A percentile compares a stretch with the other conserved stretches of the same genome.
Conservation (phyloP, 305 asterid species). For the Fraxinus albicans region DNA sequence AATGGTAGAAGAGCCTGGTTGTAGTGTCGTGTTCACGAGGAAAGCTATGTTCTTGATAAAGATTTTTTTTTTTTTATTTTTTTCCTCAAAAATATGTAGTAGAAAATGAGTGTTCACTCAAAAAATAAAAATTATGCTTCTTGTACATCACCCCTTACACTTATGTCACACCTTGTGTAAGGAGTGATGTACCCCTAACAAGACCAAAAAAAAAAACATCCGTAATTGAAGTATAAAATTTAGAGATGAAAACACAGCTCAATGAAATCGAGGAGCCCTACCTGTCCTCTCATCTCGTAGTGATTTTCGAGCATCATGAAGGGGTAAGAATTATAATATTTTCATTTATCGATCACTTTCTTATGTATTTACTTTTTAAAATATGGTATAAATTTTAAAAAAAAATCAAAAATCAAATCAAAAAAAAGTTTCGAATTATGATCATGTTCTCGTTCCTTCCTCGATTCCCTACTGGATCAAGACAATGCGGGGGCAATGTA, state of each 20-base stretch:
- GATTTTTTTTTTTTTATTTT: not conserved
- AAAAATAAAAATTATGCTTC: too few species aligned
- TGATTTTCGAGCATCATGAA: not conserved
- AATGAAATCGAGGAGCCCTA: not conserved
- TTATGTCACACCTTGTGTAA: too few species aligned
- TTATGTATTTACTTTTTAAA: not conserved
- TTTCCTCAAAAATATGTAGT: not conserved
- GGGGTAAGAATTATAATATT: not conserved
- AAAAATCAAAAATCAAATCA: too few species aligned
- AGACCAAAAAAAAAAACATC: too few species aligned
- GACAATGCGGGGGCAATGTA: not conserved
- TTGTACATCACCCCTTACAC: too few species aligned
- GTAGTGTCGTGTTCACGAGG: slow-evolving; percentile 13
- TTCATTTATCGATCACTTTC: not conserved
- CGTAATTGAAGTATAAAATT: too few species aligned
- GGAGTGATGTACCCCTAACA: too few species aligned
- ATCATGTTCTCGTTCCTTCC: not conserved
- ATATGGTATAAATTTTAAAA: not conserved
- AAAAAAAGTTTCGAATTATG: not conserved
- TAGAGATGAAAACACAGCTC: not conserved
- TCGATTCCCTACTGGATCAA: not conserved
- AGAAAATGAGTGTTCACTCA: too few species aligned
- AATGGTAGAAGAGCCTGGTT: not conserved
- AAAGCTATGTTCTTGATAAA: not conserved
- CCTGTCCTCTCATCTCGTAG: not conserved